Evolutionary conservation across 805 yeast genomes (phyloP).

Genomic region (Clavispora santaluciae): DNA sequence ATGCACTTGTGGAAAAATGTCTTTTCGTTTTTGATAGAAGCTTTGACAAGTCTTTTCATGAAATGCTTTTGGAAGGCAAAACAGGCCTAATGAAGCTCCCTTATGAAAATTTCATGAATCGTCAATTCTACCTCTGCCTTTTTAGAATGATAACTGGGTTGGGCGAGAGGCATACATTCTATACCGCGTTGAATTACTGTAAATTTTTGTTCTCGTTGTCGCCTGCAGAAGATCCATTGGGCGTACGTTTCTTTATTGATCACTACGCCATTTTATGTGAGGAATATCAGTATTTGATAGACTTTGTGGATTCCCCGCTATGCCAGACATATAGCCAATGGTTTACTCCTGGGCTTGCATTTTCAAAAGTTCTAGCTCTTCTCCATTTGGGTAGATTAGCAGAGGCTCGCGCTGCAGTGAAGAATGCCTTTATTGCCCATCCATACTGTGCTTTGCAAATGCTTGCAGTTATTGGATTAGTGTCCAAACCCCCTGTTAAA

Average conservation of each 20-base stretch:
- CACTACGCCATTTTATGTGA: conserved; percentile 65
- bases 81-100: conserved; percentile 65
- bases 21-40: conserved; percentile 76
- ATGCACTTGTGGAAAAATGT: conserved; percentile 71
- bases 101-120: conserved; percentile 65
- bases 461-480: conserved; percentile 43
- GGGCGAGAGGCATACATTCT: conserved; percentile 72
- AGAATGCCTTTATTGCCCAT: conserved; percentile 48
- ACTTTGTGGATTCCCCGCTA: conserved; percentile 53
- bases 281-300: conserved; percentile 58
- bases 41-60: conserved; percentile 53
- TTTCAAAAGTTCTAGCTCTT: conserved; percentile 62
- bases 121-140: conserved; percentile 70
- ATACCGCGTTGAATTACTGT: conserved; percentile 72
- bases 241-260: conserved; percentile 79
- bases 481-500: conserved; percentile 3
- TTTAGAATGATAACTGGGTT: conserved; percentile 68
- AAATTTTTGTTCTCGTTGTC: conserved; percentile 63
- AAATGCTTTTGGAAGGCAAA: conserved; percentile 41
- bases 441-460: conserved; percentile 54
- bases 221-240: conserved; percentile 80
- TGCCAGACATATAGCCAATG: conserved; percentile 56
- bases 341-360: conserved; percentile 69
- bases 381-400: conserved; percentile 36
- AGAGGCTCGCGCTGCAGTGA: conserved; percentile 46